These are phyloP conservation scores for Xanthoceras sorbifolium DNA, from an alignment of 345 rosid genomes.

Conservation along the genomic window DNA sequence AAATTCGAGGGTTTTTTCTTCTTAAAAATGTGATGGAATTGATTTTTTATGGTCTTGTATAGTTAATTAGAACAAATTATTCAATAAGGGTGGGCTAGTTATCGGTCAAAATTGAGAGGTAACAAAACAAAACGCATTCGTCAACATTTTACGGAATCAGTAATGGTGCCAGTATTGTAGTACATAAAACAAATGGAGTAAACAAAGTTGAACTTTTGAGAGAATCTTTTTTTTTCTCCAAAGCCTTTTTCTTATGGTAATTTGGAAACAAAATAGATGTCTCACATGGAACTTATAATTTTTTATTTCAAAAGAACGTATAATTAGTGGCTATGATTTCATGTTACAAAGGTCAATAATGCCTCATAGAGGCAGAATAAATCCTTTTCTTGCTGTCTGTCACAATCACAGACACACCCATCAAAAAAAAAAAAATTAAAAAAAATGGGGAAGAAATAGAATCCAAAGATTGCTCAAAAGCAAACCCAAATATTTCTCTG, in stretches of 20 bases:
- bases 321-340: conserved; percentile 7
- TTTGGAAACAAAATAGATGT: too few relatives aligned
- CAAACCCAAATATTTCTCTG: background rate
- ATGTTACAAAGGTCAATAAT: background rate
- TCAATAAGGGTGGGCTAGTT: background rate
- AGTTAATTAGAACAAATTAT: background rate
- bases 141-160: background rate
- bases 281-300: background rate
- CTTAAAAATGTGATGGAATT: too few relatives aligned
- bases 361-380: background rate
- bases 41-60: too few relatives aligned
- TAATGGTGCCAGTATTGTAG: background rate
- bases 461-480: conserved; percentile 12
- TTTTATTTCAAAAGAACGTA: background rate
- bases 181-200: background rate
- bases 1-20: too few relatives aligned
- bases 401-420: too few relatives aligned
- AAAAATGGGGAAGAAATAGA: background rate
- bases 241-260: background rate
- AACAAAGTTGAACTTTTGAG: background rate
- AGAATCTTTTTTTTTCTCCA: background rate
- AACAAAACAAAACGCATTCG: background rate
- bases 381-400: background rate
- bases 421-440: background rate
- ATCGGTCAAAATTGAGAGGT: background rate